Evolutionary conservation across 345 rosid genomes (phyloP).

Genomic region (Eucalyptus fibrosa): DNA sequence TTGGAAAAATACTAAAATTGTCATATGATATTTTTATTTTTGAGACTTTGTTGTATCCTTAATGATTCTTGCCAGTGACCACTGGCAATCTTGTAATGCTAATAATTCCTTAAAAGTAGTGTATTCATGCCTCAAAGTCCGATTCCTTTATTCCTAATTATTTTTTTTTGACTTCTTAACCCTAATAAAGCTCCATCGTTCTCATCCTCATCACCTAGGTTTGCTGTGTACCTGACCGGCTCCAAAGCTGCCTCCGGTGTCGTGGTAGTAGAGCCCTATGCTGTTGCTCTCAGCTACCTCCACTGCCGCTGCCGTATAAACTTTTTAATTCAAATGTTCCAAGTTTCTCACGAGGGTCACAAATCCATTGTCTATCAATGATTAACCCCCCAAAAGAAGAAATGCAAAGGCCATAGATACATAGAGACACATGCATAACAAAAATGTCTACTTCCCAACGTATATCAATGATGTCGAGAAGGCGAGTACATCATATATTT

Average conservation of each 20-base stretch:
- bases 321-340: neutral
- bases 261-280: neutral
- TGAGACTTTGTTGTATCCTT: fast-evolving
- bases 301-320: neutral
- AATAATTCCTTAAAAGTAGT: neutral
- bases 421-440: neutral
- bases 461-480: neutral
- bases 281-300: neutral
- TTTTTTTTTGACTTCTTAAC: neutral
- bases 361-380: neutral
- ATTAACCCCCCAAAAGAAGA: neutral
- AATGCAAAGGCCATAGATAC: neutral
- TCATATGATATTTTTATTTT: fast-evolving
- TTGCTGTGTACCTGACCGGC: neutral
- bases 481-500: neutral
- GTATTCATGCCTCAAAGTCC: too few relatives aligned
- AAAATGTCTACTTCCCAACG: neutral
- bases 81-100: fast-evolving
- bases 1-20: neutral
- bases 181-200: neutral
- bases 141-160: too few relatives aligned
- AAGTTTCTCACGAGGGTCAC: neutral
- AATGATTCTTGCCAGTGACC: too few relatives aligned
- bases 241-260: neutral
- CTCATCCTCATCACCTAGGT: neutral